Evolutionary conservation across 2,329 filamentous ascomycete genomes (phyloP), one percentile per base, ranked within the genome.

Genomic region (Colletotrichum chlorophyti): DNA sequence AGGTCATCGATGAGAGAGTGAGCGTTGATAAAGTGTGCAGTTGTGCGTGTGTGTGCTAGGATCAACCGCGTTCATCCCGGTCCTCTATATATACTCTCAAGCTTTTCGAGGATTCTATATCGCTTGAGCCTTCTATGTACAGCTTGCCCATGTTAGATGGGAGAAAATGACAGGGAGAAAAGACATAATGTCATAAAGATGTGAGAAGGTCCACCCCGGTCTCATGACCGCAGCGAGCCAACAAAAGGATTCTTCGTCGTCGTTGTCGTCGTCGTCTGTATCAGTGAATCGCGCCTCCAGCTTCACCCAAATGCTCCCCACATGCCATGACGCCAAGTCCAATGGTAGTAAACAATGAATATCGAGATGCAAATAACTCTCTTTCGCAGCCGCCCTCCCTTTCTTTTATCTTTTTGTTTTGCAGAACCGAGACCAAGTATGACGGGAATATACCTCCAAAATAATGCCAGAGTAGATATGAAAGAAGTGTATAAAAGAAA

Each of bases 321-420:
- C 34, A 24, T 58, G 50, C 50, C 55, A n/a, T 42, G 42, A 54
- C 50, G 50, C 55, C 50, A 37, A 17, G 26, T 53, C 53, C 40
- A 29, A 27, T 43, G 43, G 47, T 37, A 35, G 32, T 54, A 43
- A 10, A 45, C 42, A 23, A 48, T 40, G 38, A n/a, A 29, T 59
- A 45, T 48, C 38, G 31, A 59, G 43, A 59, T 59, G 55, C 51
- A 45, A 55, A 31, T 49, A 29, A 59, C 55, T 38, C 51, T 43
- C 35, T 43, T 59, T 55, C 19, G 53, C 38, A 49, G 55, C 51
- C 55, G 37, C 37, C 40, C 35, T 31, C 23, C 31, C 50, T 46
- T 29, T 54, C 51, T 55, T 48, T 59, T 58, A 54, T 43, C 35
- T 53, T 55, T 55, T 59, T 32, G n/a, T n/a, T n/a, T n/a, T n/a